Base-by-base conservation (phyloP, 805 yeast species). In the Candida xiaguanensis region DNA sequence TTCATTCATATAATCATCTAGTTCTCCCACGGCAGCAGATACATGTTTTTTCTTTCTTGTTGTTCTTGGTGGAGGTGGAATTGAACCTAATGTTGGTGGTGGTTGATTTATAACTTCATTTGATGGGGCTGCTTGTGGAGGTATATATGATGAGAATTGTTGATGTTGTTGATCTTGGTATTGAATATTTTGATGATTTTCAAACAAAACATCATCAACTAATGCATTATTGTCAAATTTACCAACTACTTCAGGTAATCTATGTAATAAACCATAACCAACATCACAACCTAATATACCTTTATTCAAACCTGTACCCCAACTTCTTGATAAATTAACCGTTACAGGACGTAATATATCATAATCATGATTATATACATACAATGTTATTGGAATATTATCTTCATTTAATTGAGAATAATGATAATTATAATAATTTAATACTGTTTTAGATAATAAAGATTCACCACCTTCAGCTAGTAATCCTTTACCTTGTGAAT, bases 271-370 rank as follows among this genome's bases (percentile, higher is more conserved):
- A 0, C 99, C 99, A 52, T 89, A 90, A 0, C 97, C 98, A 14
- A 91, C 95, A 47, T 90, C 95, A 63, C 96, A 89, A 2, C 99
- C 99, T 26, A 91, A 63, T 26, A 88, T 67, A 1, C 96, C 95
- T 47, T 68, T 74, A 12, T 90, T 88, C 12, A 56, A 61, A 8
- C 65, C 71, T 9, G 49, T 48, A n/a, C 89, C 87, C 88, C 93
- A 85, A 13, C 65, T 59, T n/a, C 74, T 72, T n/a, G 74, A 65
- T 31, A 69, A 55, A 39, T 75, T 68, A n/a, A 90, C 86, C 0
- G 85, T 80, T 3, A 91, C 90, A 0, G 96, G 95, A 50, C 99
- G 74, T 28, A 88, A 81, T 11, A 84, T 73, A 55, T 91, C 93
- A 52, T 79, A 83, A 52, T 85, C 95, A 50, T 84, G 91, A 59